Percentiles rank a stretch among this genome's conserved stretches.
These are phyloP conservation scores for Taiozyma onychis DNA, from an alignment of 1,139 yeast species.

Conservation along the genomic window DNA sequence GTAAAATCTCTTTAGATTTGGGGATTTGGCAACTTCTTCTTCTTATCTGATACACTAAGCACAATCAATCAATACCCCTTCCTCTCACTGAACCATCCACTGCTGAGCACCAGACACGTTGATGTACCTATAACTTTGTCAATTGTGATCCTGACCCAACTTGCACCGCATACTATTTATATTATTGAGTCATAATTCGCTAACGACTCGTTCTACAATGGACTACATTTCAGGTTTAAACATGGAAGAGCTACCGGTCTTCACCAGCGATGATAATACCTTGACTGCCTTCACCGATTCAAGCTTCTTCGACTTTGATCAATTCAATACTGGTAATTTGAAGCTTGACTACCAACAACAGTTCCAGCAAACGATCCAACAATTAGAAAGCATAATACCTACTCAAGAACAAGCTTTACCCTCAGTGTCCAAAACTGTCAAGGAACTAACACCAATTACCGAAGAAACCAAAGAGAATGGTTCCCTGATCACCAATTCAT, in stretches of 20 bases:
- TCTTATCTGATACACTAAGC: background rate
- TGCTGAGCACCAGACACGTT: background rate
- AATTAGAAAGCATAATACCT: background rate
- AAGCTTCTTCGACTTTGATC: constrained; percentile 44
- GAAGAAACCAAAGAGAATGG: background rate
- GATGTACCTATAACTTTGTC: background rate
- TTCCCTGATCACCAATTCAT: background rate
- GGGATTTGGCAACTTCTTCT: background rate
- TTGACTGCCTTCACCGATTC: constrained; percentile 40
- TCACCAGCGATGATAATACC: constrained; percentile 27
- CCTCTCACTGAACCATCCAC: background rate
- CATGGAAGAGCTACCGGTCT: constrained; percentile 29
- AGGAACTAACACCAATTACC: background rate
- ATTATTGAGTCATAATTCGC: too few species aligned
- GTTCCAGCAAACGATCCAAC: constrained; percentile 24
- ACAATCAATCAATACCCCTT: background rate
- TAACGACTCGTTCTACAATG: constrained; percentile 9
- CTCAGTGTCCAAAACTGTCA: background rate
- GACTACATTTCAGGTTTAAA: constrained; percentile 40
- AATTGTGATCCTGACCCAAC: background rate
- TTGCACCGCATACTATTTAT: too few species aligned
- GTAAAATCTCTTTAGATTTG: background rate
- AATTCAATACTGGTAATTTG: constrained; percentile 19
- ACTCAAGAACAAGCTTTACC: background rate
- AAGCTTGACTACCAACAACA: constrained; percentile 11